Conservation (phyloP, 352 stramenopile species). For the Globisporangium yorkense region DNA sequence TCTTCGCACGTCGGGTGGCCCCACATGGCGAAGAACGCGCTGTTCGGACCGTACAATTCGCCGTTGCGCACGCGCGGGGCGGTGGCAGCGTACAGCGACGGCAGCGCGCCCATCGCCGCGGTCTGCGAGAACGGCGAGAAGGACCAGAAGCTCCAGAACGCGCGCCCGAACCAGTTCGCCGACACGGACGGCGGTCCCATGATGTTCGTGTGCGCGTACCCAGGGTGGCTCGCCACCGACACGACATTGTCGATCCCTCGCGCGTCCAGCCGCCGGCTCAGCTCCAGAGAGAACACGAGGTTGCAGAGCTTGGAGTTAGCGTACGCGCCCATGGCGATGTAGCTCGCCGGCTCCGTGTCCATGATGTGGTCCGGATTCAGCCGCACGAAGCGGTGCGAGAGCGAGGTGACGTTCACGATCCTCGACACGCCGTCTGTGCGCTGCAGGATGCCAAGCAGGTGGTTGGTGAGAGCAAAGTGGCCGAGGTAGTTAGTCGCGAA, state of each 20-base stretch:
- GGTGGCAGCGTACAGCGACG: slow-evolving; percentile 35
- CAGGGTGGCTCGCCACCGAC: slow-evolving; percentile 26
- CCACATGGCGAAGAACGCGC: slow-evolving; percentile 14
- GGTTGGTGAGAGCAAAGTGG: slow-evolving; percentile 17
- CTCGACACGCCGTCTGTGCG: slow-evolving; percentile 10
- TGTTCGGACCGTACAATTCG: slow-evolving; percentile 27
- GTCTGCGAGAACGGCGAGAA: slow-evolving; percentile 24
- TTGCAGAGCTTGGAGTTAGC: slow-evolving; percentile 88
- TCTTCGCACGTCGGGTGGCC: slow-evolving; percentile 11
- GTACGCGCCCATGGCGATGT: slow-evolving; percentile 50
- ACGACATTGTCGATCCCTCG: slow-evolving; percentile 18
- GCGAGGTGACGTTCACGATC: slow-evolving; percentile 16
- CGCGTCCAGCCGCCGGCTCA: slow-evolving; percentile 44
- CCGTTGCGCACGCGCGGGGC: slow-evolving; percentile 13
- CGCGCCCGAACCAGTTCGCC: slow-evolving; percentile 10
- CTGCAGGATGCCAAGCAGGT: slow-evolving; percentile 13
- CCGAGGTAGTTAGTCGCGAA: slow-evolving; percentile 32
- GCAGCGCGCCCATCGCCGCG: slow-evolving; percentile 28
- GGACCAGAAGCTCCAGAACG: slow-evolving; percentile 18
- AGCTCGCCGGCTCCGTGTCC: slow-evolving; percentile 12
- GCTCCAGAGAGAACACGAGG: slow-evolving; percentile 87
- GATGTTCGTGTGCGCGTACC: slow-evolving; percentile 22
- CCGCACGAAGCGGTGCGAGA: slow-evolving; percentile 12
- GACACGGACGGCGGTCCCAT: slow-evolving; percentile 10
- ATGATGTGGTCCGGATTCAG: slow-evolving; percentile 5